phyloP scores from a whole-genome alignment of 352 stramenopile species.

The Phytophthora sansomeana region DNA sequence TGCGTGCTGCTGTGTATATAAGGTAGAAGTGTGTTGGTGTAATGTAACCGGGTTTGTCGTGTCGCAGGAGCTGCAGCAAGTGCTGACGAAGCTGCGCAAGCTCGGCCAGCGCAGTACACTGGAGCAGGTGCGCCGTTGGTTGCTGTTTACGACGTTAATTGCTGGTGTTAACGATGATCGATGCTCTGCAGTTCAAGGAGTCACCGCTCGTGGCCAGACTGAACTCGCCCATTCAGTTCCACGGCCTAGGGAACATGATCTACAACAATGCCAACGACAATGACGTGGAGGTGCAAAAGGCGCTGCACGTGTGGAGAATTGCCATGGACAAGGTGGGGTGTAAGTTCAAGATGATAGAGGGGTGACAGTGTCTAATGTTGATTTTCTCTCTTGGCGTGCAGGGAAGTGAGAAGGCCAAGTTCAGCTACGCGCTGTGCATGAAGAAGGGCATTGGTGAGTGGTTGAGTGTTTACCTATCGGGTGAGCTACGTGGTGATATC shows the following conservation, averaged over 20 bases:
- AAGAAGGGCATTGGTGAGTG: slow-evolving; percentile 76
- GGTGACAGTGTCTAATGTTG: background rate
- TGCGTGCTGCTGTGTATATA: slow-evolving; percentile 5
- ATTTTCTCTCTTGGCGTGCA: slow-evolving; percentile 17
- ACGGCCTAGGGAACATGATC: slow-evolving; percentile 84
- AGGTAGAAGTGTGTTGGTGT: background rate
- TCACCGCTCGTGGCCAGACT: slow-evolving; percentile 68
- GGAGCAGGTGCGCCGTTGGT: slow-evolving; percentile 52
- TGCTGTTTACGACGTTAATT: background rate
- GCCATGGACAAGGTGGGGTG: slow-evolving; percentile 75
- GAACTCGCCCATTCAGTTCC: slow-evolving; percentile 66
- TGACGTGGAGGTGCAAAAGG: slow-evolving; percentile 70
- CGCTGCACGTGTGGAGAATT: slow-evolving; percentile 80
- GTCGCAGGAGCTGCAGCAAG: slow-evolving; percentile 61
- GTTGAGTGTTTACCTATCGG: background rate
- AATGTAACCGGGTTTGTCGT: background rate
- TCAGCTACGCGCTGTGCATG: slow-evolving; percentile 84
- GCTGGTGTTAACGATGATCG: background rate
- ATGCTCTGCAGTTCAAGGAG: slow-evolving; percentile 57
- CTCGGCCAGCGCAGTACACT: slow-evolving; percentile 62
- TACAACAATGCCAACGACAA: slow-evolving; percentile 80
- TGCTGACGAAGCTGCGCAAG: slow-evolving; percentile 63
- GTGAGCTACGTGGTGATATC: background rate
- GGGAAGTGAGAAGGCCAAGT: slow-evolving; percentile 86
- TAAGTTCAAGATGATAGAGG: background rate